phyloP scores from a whole-genome alignment of 192 early-diverging fungal species.

The Paraglomus brasilianum region DNA sequence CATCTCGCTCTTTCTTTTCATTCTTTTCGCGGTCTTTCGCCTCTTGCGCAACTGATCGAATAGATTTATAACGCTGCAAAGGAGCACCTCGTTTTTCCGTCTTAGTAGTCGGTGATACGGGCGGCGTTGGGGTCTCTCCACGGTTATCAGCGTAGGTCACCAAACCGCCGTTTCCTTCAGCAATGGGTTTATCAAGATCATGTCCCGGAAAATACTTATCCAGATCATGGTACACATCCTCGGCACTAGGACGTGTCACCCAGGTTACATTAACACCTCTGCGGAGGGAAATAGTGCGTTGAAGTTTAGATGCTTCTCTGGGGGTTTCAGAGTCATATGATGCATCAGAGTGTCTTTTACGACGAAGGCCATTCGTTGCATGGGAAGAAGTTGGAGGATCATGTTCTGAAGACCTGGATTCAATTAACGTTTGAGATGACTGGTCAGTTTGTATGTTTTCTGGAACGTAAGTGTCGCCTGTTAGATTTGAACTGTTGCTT shows the following conservation, averaged over 20 bases:
- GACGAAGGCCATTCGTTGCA: too few relatives aligned
- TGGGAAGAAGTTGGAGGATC: too few relatives aligned
- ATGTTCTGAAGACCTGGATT: too few relatives aligned
- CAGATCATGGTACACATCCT: slow-evolving; percentile 65
- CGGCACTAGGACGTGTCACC: slow-evolving; percentile 62
- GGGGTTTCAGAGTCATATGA: too few relatives aligned
- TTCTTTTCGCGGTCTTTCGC: slow-evolving; percentile 42
- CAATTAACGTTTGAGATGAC: too few relatives aligned
- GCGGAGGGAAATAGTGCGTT: slow-evolving; percentile 16
- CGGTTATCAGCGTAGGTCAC: background rate
- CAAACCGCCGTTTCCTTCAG: slow-evolving; percentile 39
- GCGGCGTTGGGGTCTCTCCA: slow-evolving; percentile 20
- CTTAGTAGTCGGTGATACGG: slow-evolving; percentile 35
- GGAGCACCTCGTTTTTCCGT: slow-evolving; percentile 24
- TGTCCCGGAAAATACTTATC: slow-evolving; percentile 75
- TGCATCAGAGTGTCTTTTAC: too few relatives aligned
- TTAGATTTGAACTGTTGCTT: background rate
- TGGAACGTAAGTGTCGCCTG: background rate
- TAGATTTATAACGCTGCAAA: slow-evolving; percentile 47
- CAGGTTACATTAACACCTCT: slow-evolving; percentile 38
- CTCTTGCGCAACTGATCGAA: slow-evolving; percentile 52
- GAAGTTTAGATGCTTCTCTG: background rate
- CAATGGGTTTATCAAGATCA: slow-evolving; percentile 71
- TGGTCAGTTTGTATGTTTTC: background rate
- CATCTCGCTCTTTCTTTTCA: background rate